Percentiles rank a stretch among this genome's conserved stretches.
Evolutionary conservation across 331 rosid genomes (phyloP).

Genomic region (Arachis monticola): DNA sequence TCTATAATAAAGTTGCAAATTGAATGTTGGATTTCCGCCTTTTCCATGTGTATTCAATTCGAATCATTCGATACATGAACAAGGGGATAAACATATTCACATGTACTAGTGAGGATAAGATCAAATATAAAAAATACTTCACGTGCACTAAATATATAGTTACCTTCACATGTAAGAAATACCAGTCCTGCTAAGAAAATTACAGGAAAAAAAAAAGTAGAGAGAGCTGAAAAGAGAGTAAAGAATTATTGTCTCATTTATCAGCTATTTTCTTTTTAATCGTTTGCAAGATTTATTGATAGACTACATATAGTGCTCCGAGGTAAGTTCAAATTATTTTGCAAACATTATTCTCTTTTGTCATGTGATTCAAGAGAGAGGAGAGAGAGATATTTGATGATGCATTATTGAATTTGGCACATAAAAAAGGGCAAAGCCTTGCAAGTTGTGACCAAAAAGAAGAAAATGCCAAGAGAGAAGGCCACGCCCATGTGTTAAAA

Average conservation of each 20-base stretch:
- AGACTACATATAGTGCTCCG: not conserved
- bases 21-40: not conserved
- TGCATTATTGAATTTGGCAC: not conserved
- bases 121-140: not conserved
- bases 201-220: no score
- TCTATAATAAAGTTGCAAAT: not conserved
- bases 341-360: not conserved
- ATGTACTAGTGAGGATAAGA: not conserved
- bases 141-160: not conserved
- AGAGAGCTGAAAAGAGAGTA: no score
- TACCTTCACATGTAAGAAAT: not conserved
- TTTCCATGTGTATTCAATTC: not conserved
- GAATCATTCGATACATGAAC: slow-evolving; percentile 6
- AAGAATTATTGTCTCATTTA: no score
- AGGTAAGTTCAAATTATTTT: not conserved
- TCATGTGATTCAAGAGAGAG: no score
- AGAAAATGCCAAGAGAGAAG: no score
- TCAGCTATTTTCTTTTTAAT: no score
- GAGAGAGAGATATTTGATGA: no score
- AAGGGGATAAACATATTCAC: no score
- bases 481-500: not conserved
- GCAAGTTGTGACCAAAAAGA: no score
- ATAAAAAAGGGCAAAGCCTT: not conserved
- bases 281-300: no score
- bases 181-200: no score